These are phyloP conservation scores for Stephanodiscus triporus DNA, from an alignment of 108 stramenopile genomes.

Conservation along the genomic window DNA sequence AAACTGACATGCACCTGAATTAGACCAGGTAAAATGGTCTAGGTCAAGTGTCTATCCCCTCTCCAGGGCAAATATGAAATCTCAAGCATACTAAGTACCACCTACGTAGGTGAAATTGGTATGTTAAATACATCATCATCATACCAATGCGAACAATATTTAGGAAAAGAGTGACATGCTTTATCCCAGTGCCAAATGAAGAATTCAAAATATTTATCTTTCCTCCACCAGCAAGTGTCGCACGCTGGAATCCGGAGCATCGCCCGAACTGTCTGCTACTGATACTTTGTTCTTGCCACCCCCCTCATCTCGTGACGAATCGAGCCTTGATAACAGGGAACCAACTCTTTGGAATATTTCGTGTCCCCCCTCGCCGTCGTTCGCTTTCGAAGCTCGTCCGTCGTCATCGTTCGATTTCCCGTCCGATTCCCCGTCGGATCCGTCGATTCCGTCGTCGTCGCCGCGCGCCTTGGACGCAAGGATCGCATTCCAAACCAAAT, in stretches of 20 bases:
- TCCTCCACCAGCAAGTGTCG: too few relatives aligned
- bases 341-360: background rate
- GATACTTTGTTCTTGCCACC: background rate
- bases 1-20: too few relatives aligned
- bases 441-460: constrained; percentile 31
- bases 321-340: constrained; percentile 5
- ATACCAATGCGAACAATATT: too few relatives aligned
- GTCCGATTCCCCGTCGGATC: background rate
- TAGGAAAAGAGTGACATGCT: too few relatives aligned
- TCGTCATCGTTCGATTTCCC: constrained; percentile 12
- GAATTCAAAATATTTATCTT: too few relatives aligned
- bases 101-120: too few relatives aligned
- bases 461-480: constrained; percentile 68
- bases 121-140: too few relatives aligned
- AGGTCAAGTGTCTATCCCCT: too few relatives aligned
- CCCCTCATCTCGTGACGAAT: background rate
- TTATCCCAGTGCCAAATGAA: too few relatives aligned
- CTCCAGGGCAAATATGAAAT: too few relatives aligned
- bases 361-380: background rate
- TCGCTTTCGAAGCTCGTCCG: background rate
- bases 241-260: background rate
- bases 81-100: too few relatives aligned
- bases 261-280: background rate
- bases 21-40: too few relatives aligned
- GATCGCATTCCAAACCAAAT: constrained; percentile 92